Evolutionary conservation across 495 filamentous ascomycete species (phyloP).

Genomic region (Penicillium verhagenii): DNA sequence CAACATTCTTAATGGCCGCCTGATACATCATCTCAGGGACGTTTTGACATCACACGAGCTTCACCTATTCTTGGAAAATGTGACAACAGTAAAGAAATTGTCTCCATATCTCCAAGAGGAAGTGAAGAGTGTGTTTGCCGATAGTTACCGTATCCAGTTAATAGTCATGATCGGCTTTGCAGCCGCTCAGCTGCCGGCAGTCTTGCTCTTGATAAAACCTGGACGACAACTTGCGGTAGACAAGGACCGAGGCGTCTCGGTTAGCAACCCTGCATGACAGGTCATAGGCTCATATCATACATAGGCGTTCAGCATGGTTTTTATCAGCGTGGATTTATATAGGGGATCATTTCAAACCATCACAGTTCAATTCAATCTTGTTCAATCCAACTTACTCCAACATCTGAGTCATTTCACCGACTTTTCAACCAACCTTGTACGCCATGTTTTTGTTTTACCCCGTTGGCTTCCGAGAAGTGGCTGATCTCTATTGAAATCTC

Average conservation of each 20-base stretch:
- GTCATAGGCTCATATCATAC: not conserved
- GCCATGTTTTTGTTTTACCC: not conserved
- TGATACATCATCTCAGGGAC: slow-evolving; percentile 20
- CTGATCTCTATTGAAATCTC: not conserved
- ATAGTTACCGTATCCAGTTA: slow-evolving; percentile 25
- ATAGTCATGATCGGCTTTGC: slow-evolving; percentile 35
- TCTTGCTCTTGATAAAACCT: slow-evolving; percentile 18
- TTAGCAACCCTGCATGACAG: not conserved
- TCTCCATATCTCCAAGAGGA: slow-evolving; percentile 10
- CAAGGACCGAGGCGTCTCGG: not conserved
- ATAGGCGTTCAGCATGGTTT: not conserved
- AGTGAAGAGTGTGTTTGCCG: slow-evolving; percentile 19
- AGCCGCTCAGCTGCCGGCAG: slow-evolving; percentile 21
- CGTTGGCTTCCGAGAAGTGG: not conserved
- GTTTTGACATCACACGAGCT: slow-evolving; percentile 20
- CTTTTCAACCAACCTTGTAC: not conserved
- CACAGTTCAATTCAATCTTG: not conserved
- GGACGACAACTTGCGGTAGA: slow-evolving; percentile 21
- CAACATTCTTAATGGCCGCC: slow-evolving; percentile 33
- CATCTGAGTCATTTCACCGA: too few relatives aligned
- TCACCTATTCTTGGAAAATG: slow-evolving; percentile 26
- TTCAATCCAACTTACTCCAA: not conserved
- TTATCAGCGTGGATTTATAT: not conserved
- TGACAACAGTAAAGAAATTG: slow-evolving; percentile 10
- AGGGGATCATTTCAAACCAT: not conserved